These are phyloP conservation scores for Naegleria gruberi DNA, from an alignment of 208 protist species.

Conservation along the genomic window DNA sequence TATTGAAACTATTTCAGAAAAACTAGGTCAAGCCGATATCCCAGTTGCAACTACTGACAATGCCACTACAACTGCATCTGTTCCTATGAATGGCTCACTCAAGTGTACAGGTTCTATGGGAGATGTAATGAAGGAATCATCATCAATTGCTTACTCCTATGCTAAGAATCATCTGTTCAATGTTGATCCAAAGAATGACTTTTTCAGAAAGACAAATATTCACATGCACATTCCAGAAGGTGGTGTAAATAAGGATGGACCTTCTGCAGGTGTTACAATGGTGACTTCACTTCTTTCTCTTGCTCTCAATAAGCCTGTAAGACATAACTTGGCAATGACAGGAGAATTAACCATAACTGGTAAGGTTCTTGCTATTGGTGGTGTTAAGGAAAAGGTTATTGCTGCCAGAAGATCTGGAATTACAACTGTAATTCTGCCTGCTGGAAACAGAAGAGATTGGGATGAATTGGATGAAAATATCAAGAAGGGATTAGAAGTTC, in stretches of 20 bases:
- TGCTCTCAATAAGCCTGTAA: conserved; percentile 44
- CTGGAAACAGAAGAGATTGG: conserved; percentile 59
- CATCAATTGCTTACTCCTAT: conserved; percentile 56
- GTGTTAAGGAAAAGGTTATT: conserved; percentile 66
- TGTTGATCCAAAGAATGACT: conserved; percentile 38
- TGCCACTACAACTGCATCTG: background rate
- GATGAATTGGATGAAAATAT: conserved; percentile 55
- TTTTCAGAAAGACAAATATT: conserved; percentile 42
- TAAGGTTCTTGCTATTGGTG: conserved; percentile 61
- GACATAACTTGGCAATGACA: conserved; percentile 63
- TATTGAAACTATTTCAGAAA: conserved; percentile 23
- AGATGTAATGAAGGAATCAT: conserved; percentile 71
- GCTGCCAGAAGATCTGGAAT: conserved; percentile 41
- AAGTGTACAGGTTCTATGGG: conserved; percentile 54
- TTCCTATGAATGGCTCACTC: background rate
- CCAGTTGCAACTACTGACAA: background rate
- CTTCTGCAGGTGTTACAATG: conserved; percentile 63
- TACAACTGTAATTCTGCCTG: conserved; percentile 53
- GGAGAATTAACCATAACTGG: conserved; percentile 70
- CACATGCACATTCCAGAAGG: conserved; percentile 69
- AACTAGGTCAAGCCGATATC: background rate
- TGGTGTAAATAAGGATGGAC: conserved; percentile 56
- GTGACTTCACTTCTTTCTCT: conserved; percentile 63
- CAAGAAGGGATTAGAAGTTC: conserved; percentile 37
- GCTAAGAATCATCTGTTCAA: conserved; percentile 39